phyloP scores from a whole-genome alignment of 169 alveolate genomes.

The Plasmodium fragile region DNA sequence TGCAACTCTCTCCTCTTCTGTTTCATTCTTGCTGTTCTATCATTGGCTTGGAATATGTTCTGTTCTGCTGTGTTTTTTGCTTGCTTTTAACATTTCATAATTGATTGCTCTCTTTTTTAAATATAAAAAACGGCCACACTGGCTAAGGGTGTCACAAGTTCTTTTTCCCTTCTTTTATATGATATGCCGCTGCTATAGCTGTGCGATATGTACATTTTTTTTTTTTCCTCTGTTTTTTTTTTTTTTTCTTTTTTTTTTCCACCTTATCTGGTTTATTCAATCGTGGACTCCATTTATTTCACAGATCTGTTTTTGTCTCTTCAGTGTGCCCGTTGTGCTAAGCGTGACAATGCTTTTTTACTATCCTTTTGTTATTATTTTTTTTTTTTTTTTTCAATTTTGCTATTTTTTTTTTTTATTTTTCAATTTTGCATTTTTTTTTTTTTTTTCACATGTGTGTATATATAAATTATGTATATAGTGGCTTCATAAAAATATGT shows the following conservation, averaged over 20 bases:
- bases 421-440: neutral
- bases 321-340: neutral
- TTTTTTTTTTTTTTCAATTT: neutral
- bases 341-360: neutral
- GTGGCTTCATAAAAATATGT: neutral
- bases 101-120: neutral
- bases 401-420: neutral
- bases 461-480: neutral
- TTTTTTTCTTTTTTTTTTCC: neutral
- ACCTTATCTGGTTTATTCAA: neutral
- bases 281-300: neutral
- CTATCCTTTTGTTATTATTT: neutral
- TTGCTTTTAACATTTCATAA: neutral
- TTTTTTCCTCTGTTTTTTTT: neutral
- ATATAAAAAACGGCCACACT: neutral
- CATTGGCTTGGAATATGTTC: neutral
- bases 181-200: neutral
- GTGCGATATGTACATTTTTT: constrained; percentile 6
- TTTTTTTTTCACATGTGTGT: neutral
- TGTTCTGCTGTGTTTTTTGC: neutral
- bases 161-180: neutral
- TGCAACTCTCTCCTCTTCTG: neutral
- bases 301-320: neutral
- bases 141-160: neutral
- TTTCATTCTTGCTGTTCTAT: neutral